Evolutionary conservation across 306 rosid species (phyloP), one percentile per base, ranked within the genome.

Genomic region (Acacia confusa): DNA sequence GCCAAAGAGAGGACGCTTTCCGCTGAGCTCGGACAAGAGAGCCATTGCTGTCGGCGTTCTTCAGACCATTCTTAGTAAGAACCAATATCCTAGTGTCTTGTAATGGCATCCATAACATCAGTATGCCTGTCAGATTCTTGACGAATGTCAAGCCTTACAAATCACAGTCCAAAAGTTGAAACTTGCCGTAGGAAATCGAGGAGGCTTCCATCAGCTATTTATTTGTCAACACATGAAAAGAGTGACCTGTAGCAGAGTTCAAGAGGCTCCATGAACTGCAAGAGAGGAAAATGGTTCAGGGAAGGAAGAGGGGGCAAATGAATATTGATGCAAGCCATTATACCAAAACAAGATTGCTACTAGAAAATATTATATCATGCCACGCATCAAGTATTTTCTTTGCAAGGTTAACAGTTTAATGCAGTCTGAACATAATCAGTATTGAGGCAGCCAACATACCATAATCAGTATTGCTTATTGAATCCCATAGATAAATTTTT

Each of bases 141-240:
- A 58, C 32, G 65, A 58, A 58, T 58, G 65, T 58, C 65, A 58
- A 58, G 65, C 25, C 65, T 58, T 22, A 58, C 65, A 58, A 58
- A 16, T 22, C 32, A 58, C 27, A 24, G 65, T 58, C 65, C 32
- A 58, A 58, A 58, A 24, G 65, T 58, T 58, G 65, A 58, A 58
- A 58, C 65, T 58, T 58, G 65, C 6, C 65, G 28, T 58, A 58
- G 24, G 65, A 58, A 58, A 22, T 58, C 65, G 24, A 58, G 65
- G 65, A 58, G 65, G 32, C 16, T 58, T 24, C 65, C 32, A 58
- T 58, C 65, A 58, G 65, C 32, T 58, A 58, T 58, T 24, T n/a
- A n/a, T n/a, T n/a, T n/a, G 30, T 60, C 66, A 5, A 34, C 66
- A 60, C 66, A 25, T 25, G 66, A 34, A 24, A 17, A 60, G 30